Base-by-base conservation (phyloP, 768 basidiomycete species). In the Mycena alexandri region DNA sequence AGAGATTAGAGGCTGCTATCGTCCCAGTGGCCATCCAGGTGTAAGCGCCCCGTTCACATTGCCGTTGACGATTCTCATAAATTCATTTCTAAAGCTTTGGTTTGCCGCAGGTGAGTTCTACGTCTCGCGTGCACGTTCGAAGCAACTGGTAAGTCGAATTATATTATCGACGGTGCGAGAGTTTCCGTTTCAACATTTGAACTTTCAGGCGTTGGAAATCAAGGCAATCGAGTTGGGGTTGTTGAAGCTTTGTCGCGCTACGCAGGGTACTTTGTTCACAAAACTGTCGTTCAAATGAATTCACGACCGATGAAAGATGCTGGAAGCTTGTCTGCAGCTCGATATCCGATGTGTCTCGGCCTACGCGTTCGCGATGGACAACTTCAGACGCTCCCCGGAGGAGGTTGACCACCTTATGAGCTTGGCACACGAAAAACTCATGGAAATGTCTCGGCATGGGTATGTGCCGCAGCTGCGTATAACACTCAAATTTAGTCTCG, bases 351-450 rank as follows among this genome's bases (percentile, higher is more conserved):
- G 92, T 66, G 95, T 99, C 25, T 91, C 94, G 2, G 93, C 92
- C n/a, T 99, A 97, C 73, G 95, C 95, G n/a, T 99, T 99, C 79
- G 88, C 96, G 1, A 95, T 99, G 67, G 97, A 99, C 73, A 99
- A 99, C 80, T 99, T 99, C 81, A 93, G 93, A 68, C 87, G 98
- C 22, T 86, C 92, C 0, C 82, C 87, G 60, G 90, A 91, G 5
- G 98, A 99, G 77, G 95, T 99, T 2, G 88, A 92, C 25, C 89
- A 89, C 2, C 84, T 99, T 72, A 95, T 99, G 95, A 77, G 81
- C n/a, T 78, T 99, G 53, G 92, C 93, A 0, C 90, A 94, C 75
- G 84, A 85, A 17, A 90, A 91, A 68, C 83, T 99, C 33, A 75
- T 90, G 41, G 94, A 97, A 76, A 82, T 99, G 19, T 92, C 90